Evolutionary conservation across 108 stramenopile genomes (phyloP), one percentile per base, ranked within the genome.

Genomic region (Cylindrotheca fusiformis): DNA sequence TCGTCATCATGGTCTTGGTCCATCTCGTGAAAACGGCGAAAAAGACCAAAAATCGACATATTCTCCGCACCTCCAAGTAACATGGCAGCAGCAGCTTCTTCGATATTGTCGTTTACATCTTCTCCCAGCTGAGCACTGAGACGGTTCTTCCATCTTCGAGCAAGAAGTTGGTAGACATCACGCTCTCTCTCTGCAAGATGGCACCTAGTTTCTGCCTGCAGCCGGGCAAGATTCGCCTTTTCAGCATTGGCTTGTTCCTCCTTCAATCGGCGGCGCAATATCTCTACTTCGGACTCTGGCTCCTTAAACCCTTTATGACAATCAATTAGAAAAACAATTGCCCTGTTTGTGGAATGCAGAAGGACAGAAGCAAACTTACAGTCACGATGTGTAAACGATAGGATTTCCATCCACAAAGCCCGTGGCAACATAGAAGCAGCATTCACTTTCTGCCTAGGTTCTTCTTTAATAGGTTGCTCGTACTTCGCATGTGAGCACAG

Each of bases 301-400:
- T 75, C 59, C 59, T 83, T 79, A 55, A 93, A 93, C 91, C 91
- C 87, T 89, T 10, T 6, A 41, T 10, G 6, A 41, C 36, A 41
- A 41, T 41, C 6, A 10, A 41, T 6, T 41, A 41, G 27, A 27
- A 3, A 63, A 55, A 22, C 46, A 44, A 57, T 50, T 50, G 30
- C 32, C 8, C 0, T n/a, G n/a, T 33, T 20, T 30, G 47, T 33
- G 17, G n/a, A 2, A 58, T 49, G 52, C 20, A 31, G 47, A 41
- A 27, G 21, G 31, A 19, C 20, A 58, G 32, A 29, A 53, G 6
- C 30, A n/a, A 17, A 75, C 86, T 78, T 69, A 88, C 87, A 93
- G 56, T 79, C 82, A 14, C 84, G 76, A 56, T 88, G 84, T 25
- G 87, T 90, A 52, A 72, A 93, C 2, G 91, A 90, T 41, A 93